Conservation (phyloP, 2,329 filamentous ascomycete species). For the Monilinia vaccinii-corymbosi region DNA sequence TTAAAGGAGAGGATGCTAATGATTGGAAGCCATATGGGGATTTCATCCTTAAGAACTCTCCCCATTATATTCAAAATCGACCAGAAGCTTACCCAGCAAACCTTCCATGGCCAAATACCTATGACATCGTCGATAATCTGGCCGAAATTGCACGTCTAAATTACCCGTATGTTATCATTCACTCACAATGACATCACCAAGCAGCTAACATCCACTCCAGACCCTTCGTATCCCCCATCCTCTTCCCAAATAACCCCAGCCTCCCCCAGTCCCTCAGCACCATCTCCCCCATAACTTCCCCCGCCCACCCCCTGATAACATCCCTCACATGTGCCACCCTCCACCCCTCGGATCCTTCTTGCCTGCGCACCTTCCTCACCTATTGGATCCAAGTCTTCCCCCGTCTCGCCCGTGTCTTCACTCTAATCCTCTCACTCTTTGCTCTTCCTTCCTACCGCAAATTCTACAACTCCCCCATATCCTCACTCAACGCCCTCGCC, state of each 20-base stretch:
- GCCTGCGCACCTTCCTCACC: slow-evolving; percentile 74
- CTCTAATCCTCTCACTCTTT: slow-evolving; percentile 58
- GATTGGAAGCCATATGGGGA: slow-evolving; percentile 39
- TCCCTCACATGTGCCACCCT: slow-evolving; percentile 82
- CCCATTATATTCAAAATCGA: slow-evolving; percentile 66
- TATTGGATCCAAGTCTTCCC: slow-evolving; percentile 84
- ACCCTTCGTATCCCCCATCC: slow-evolving; percentile 72
- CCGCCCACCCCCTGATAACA: slow-evolving; percentile 79
- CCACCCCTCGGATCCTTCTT: slow-evolving; percentile 82
- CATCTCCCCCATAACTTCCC: slow-evolving; percentile 69
- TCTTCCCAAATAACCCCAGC: slow-evolving; percentile 65
- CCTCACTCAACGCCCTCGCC: slow-evolving; percentile 56
- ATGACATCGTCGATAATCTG: slow-evolving; percentile 71
- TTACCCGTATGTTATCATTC: slow-evolving; percentile 60
- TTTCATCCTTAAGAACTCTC: slow-evolving; percentile 62
- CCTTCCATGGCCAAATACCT: slow-evolving; percentile 64
- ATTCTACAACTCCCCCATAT: slow-evolving; percentile 60
- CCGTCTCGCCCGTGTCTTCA: slow-evolving; percentile 65
- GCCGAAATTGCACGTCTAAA: slow-evolving; percentile 70
- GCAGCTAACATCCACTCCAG: slow-evolving; percentile 34
- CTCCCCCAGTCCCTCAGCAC: slow-evolving; percentile 56
- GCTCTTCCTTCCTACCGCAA: slow-evolving; percentile 59
- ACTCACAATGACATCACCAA: background rate
- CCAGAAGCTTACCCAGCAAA: slow-evolving; percentile 59
- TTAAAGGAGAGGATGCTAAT: slow-evolving; percentile 6